Evolutionary conservation across 116 monocot species (phyloP).

Genomic region (Dioscorea cayenensis): DNA sequence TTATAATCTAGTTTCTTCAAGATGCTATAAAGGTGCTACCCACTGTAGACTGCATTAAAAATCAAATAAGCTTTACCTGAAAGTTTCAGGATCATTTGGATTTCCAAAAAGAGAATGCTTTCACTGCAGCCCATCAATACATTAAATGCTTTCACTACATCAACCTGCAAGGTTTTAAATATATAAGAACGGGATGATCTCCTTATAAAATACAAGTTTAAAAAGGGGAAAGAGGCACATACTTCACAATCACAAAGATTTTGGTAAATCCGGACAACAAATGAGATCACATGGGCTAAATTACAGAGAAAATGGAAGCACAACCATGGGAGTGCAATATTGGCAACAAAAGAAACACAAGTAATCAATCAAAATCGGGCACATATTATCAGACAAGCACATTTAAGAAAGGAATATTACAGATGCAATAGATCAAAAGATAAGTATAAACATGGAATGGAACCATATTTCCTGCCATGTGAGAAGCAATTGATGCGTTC

Average conservation of each 20-base stretch:
- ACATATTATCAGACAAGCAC: too few relatives aligned
- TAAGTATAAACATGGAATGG: too few relatives aligned
- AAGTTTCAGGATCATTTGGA: conserved; percentile 89
- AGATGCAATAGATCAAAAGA: too few relatives aligned
- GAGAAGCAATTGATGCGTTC: too few relatives aligned
- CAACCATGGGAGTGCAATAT: too few relatives aligned
- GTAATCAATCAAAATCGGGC: too few relatives aligned
- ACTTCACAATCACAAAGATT: background rate
- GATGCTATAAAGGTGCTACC: background rate
- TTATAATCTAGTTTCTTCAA: background rate
- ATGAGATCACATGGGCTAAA: too few relatives aligned
- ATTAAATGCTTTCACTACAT: conserved; percentile 76
- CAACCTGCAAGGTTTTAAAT: conserved; percentile 43
- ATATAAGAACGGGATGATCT: background rate
- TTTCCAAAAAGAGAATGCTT: conserved; percentile 93
- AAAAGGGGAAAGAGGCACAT: background rate
- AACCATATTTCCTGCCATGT: too few relatives aligned
- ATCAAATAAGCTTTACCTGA: conserved; percentile 36
- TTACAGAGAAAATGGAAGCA: too few relatives aligned
- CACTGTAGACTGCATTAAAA: background rate
- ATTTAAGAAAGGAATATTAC: too few relatives aligned
- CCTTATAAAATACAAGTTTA: background rate
- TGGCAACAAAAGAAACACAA: too few relatives aligned
- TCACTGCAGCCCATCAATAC: conserved; percentile 76
- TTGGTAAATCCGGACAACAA: background rate